phyloP scores from a whole-genome alignment of 768 basidiomycete genomes.

The Tylopilus plumbeoviolaceoides region DNA sequence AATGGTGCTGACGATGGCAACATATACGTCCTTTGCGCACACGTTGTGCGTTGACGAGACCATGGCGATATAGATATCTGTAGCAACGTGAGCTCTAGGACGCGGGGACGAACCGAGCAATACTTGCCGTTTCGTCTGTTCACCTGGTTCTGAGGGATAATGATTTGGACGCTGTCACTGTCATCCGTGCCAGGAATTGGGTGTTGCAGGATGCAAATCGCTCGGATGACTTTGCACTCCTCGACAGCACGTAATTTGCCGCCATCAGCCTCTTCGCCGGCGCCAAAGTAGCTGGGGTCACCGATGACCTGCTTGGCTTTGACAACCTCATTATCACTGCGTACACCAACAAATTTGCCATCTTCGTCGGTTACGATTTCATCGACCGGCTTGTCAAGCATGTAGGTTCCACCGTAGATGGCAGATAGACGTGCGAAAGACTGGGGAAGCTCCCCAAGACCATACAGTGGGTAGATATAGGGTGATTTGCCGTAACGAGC shows the following conservation, averaged over 20 bases:
- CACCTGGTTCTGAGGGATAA: conserved; percentile 99
- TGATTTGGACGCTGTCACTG: conserved; percentile 92
- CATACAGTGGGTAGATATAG: conserved; percentile 98
- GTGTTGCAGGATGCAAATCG: conserved; percentile 97
- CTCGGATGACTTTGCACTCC: conserved; percentile 90
- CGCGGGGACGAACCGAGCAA: not conserved
- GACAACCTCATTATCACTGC: conserved; percentile 84
- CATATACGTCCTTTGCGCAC: conserved; percentile 90
- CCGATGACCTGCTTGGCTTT: conserved; percentile 98
- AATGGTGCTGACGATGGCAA: conserved; percentile 97
- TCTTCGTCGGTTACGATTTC: conserved; percentile 81
- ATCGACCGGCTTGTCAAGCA: conserved; percentile 95
- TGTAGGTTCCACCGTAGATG: conserved; percentile 99
- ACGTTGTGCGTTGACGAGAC: conserved; percentile 98
- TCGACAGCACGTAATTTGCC: conserved; percentile 88
- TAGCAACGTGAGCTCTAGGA: conserved; percentile 4
- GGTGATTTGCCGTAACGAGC: conserved; percentile 99
- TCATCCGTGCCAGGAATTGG: conserved; percentile 97
- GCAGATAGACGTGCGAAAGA: conserved; percentile 97
- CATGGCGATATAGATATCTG: conserved; percentile 98
- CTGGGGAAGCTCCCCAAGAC: conserved; percentile 97
- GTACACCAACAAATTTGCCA: conserved; percentile 93
- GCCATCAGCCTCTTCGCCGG: conserved; percentile 54
- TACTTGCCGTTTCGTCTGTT: conserved; percentile 80
- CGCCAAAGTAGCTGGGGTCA: conserved; percentile 95